Base-by-base conservation (phyloP, 352 stramenopile species). In the Plasmopara muralis region DNA sequence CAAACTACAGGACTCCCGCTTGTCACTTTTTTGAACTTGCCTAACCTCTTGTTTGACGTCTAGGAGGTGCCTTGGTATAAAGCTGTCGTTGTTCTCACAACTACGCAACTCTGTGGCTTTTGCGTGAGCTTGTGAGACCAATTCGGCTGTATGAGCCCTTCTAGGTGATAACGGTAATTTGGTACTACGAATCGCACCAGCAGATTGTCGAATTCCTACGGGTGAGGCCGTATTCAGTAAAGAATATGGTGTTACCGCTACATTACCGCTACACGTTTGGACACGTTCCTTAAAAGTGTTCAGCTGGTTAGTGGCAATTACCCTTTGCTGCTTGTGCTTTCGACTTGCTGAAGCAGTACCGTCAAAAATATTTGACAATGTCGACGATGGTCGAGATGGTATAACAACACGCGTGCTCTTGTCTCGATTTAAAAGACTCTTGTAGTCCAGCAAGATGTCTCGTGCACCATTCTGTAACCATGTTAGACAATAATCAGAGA, bases 361-460 rank as follows among this genome's bases (percentile, higher is more conserved):
- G 31, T 15, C 60, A 2, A 48, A 63, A 38, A 16, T 30, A 2
- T 1, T 57, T 16, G 70, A 57, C 2, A 50, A 42, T 0, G 64
- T 66, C 9, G 74, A 77, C 10, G 65, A 63, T 30, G 72, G 68
- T 1, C 72, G 60, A 39, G 57, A 72, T 13, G 69, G 59, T 15
- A 62, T 29, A 5, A 53, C 55, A 8, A 62, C 38, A 15, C 64
- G 61, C 18, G 47, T 55, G 14, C n/a, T 62, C 18, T 72, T 62
- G 48, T 77, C 66, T 54, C 66, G 68, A 42, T 83, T 66, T 0
- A 85, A 60, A 7, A 87, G 47, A 20, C 74, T 62, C 18, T 78
- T 70, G 45, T 90, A 87, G 49, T 86, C 73, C 16, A 88, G 61
- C 50, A 88, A 70, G 46, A 88, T 79, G 28, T 84, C 62, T 0